Conservation (phyloP, 331 rosid species). For the Quercus phellos region DNA sequence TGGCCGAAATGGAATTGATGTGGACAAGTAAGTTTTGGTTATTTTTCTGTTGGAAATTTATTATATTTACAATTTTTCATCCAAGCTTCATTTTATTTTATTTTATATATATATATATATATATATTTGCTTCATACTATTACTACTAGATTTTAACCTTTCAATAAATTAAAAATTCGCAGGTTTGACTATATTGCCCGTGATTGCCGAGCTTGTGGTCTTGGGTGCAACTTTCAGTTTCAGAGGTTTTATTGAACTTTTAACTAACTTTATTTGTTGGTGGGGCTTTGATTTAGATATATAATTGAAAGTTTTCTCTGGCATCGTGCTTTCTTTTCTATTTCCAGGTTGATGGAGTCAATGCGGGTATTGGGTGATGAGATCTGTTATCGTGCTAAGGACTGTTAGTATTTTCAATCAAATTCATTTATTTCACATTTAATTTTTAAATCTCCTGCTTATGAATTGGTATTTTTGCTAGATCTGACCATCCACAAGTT, state of each 20-base stretch:
- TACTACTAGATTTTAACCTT: conserved; percentile 9
- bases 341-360: conserved; percentile 75
- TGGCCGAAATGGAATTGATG: conserved; percentile 97
- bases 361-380: conserved; percentile 92
- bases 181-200: conserved; percentile 94
- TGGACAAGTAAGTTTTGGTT: conserved; percentile 67
- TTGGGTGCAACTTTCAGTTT: conserved; percentile 83
- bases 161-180: conserved; percentile 29
- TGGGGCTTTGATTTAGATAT: conserved; percentile 5
- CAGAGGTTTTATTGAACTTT: conserved; percentile 51
- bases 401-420: conserved; percentile 51
- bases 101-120: too few relatives aligned
- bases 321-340: conserved; percentile 6
- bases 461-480: conserved; percentile 31
- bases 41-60: conserved; percentile 6
- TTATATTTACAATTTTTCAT: not conserved
- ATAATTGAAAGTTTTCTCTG: conserved; percentile 5
- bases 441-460: conserved; percentile 13
- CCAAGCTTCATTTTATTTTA: not conserved
- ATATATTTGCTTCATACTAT: conserved; percentile 1
- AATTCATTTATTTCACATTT: conserved; percentile 1
- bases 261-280: not conserved
- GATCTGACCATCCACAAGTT: conserved; percentile 85
- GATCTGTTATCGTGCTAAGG: conserved; percentile 84
- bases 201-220: conserved; percentile 89